These are phyloP conservation scores for Lepraria neglecta DNA, from an alignment of 495 filamentous ascomycete species.

Conservation along the genomic window DNA sequence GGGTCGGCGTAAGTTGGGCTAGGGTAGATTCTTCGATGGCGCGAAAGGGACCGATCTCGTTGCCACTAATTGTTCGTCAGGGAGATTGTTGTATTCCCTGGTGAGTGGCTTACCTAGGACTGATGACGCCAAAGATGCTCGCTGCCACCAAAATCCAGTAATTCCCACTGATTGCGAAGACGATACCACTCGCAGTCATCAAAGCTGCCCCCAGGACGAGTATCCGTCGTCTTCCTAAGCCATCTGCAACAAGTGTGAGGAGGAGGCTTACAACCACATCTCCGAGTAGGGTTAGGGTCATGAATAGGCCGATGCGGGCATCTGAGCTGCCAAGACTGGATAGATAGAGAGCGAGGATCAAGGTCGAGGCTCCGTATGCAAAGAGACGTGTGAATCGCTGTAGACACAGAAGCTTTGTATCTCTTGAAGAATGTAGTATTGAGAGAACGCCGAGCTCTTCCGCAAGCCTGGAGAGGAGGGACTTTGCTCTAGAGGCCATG, in stretches of 20 bases:
- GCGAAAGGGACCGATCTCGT: constrained; percentile 75
- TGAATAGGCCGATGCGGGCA: constrained; percentile 75
- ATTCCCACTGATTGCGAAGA: constrained; percentile 61
- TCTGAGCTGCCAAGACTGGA: constrained; percentile 59
- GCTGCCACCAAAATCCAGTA: constrained; percentile 70
- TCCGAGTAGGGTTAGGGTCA: constrained; percentile 77
- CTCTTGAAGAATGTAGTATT: constrained; percentile 44
- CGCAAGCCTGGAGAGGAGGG: constrained; percentile 9
- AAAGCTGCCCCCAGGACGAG: constrained; percentile 60
- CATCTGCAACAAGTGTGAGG: constrained; percentile 70
- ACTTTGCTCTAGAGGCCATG: constrained; percentile 9
- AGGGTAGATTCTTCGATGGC: constrained; percentile 80
- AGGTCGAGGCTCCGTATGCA: constrained; percentile 68
- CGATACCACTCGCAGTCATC: constrained; percentile 61
- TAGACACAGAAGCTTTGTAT: constrained; percentile 68
- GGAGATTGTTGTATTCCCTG: constrained; percentile 5
- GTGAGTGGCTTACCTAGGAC: constrained; percentile 48
- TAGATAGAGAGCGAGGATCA: constrained; percentile 70
- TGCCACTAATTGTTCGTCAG: constrained; percentile 46
- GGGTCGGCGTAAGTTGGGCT: constrained; percentile 61
- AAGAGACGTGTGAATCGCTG: constrained; percentile 67
- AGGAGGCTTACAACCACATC: constrained; percentile 72
- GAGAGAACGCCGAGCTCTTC: constrained; percentile 42
- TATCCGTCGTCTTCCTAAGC: constrained; percentile 62
- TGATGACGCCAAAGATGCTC: constrained; percentile 75